Evolutionary conservation across 2,329 filamentous ascomycete genomes (phyloP), one percentile per base, ranked within the genome.

Genomic region (Colletotrichum orchidophilum): DNA sequence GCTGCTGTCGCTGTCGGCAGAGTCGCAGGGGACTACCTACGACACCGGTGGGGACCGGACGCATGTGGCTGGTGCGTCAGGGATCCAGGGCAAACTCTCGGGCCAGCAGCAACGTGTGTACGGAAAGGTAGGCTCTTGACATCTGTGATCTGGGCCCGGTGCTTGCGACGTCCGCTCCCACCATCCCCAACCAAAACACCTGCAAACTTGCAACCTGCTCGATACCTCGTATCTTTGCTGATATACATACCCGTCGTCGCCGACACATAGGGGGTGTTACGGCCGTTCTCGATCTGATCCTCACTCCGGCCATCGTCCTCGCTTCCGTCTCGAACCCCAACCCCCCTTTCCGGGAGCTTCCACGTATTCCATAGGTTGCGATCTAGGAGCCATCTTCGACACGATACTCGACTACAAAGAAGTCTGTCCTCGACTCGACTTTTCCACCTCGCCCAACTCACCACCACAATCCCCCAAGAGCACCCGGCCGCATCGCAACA

Each of bases 371-470:
- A 72, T 54, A 49, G 39, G 61, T 46, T 62, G 60, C 66, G 66
- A 73, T 59, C 55, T 62, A 73, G 71, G 67, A 71, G 59, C 62
- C 35, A 71, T 35, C 71, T 71, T 67, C 67, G 67, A 73, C 67
- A 73, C 62, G 57, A 72, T 65, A 64, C 33, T 60, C 62, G 59
- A 68, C 63, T 65, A 66, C 70, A 63, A 66, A 58, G 63, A 57
- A 57, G 58, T 26, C 35, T 49, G 63, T 59, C 46, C 59, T 53
- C 60, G 53, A 58, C 53, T 33, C 54, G 42, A 66, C 54, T 26
- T 42, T 52, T 39, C 39, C 31, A 26, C 35, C 31, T 39, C 54
- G 52, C 33, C 31, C 55, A 24, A 24, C 15, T 46, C 59, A 46
- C 58, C 33, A 42, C 29, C 35, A 31, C 26, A 1, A 70, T 50